A percentile compares a stretch with the other conserved stretches of the same genome.
These are phyloP conservation scores for Hypomyces rosellus DNA, from an alignment of 2,329 filamentous ascomycete species.

Conservation along the genomic window DNA sequence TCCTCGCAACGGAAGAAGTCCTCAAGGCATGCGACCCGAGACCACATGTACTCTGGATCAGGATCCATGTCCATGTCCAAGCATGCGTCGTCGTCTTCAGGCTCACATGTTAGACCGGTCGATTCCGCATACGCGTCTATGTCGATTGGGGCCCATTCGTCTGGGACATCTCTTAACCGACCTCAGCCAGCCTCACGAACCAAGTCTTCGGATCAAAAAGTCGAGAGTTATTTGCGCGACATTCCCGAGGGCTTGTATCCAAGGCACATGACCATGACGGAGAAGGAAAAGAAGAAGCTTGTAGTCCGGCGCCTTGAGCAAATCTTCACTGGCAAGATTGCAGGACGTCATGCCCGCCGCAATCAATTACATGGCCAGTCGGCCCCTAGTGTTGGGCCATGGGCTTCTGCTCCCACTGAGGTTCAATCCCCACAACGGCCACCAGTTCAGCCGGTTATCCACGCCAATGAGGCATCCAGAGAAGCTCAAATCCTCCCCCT, in stretches of 20 bases:
- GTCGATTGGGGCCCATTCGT: slow-evolving; percentile 45
- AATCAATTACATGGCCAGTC: slow-evolving; percentile 17
- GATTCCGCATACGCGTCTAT: slow-evolving; percentile 66
- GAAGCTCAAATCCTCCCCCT: slow-evolving; percentile 43
- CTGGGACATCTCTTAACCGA: slow-evolving; percentile 32
- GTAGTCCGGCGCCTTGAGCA: slow-evolving; percentile 73
- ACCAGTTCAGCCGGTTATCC: slow-evolving; percentile 24
- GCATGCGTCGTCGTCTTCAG: slow-evolving; percentile 46
- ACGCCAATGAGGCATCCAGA: slow-evolving; percentile 28
- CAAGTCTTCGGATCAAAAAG: slow-evolving; percentile 49
- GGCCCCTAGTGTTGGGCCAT: slow-evolving; percentile 8
- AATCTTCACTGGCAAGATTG: slow-evolving; percentile 68
- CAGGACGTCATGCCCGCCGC: slow-evolving; percentile 31
- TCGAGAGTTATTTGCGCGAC: slow-evolving; percentile 64
- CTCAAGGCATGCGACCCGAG: slow-evolving; percentile 32
- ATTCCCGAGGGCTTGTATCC: slow-evolving; percentile 66
- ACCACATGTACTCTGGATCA: slow-evolving; percentile 34
- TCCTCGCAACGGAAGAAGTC: slow-evolving; percentile 36
- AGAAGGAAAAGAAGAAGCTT: slow-evolving; percentile 68
- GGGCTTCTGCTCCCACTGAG: slow-evolving; percentile 22
- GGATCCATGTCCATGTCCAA: slow-evolving; percentile 42
- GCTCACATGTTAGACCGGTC: slow-evolving; percentile 46
- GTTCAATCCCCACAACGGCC: slow-evolving; percentile 18
- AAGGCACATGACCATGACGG: slow-evolving; percentile 55
- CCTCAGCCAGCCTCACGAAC: slow-evolving; percentile 30